Conservation (phyloP, 1,284 basidiomycete species). For the Tremellales sp. region DNA sequence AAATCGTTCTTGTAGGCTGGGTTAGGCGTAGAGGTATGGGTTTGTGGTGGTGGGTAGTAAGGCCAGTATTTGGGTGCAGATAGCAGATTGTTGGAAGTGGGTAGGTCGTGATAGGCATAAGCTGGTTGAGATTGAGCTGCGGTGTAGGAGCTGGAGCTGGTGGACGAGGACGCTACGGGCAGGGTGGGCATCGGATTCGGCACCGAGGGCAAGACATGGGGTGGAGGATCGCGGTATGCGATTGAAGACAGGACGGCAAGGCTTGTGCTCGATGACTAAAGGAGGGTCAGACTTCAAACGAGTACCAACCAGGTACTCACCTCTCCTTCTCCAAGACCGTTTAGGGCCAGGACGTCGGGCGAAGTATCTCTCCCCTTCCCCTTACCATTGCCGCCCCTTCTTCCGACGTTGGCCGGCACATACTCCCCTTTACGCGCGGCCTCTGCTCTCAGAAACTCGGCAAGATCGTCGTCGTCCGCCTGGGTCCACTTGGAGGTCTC, state of each 20-base stretch:
- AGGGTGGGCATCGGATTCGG: no score
- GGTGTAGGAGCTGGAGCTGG: no score
- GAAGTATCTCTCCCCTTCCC: neutral
- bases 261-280: neutral
- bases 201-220: no score
- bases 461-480: slow-evolving; percentile 28
- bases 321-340: neutral
- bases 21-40: no score
- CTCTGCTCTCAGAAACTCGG: slow-evolving; percentile 22
- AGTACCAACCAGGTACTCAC: neutral
- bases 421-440: slow-evolving; percentile 7
- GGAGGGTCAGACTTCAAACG: neutral
- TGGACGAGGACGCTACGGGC: no score
- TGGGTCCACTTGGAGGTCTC: slow-evolving; percentile 22
- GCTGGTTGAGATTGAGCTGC: no score
- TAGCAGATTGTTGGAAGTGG: no score
- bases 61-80: no score
- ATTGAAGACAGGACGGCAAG: neutral
- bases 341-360: neutral
- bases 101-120: no score
- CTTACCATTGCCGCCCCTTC: slow-evolving; percentile 6
- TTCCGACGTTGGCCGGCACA: neutral
- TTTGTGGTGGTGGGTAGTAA: no score
- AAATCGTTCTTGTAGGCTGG: no score
- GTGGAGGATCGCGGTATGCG: no score